Evolutionary conservation across 495 filamentous ascomycete genomes (phyloP).

Genomic region (Umbilicaria muhlenbergii): DNA sequence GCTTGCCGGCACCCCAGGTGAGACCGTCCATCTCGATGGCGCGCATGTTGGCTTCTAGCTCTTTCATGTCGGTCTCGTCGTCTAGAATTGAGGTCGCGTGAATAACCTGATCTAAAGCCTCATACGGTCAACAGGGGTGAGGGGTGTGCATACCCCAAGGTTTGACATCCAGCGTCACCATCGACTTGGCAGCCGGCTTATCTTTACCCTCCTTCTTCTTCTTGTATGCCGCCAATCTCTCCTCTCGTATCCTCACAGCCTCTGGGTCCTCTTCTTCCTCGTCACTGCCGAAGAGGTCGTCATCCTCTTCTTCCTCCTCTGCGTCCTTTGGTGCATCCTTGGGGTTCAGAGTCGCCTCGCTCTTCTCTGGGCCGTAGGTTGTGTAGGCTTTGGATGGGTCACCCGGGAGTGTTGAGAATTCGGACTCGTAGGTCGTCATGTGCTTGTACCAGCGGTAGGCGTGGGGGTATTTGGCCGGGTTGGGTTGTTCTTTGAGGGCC

Average conservation of each 20-base stretch:
- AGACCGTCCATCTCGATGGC: slow-evolving; percentile 85
- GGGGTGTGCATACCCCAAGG: slow-evolving; percentile 73
- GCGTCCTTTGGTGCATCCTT: slow-evolving; percentile 62
- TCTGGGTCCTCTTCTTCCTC: slow-evolving; percentile 84
- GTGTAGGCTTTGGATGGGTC: slow-evolving; percentile 79
- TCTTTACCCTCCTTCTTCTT: slow-evolving; percentile 91
- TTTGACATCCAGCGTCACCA: slow-evolving; percentile 93
- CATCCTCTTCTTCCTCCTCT: slow-evolving; percentile 65
- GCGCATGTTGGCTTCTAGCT: slow-evolving; percentile 70
- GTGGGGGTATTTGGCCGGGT: slow-evolving; percentile 76
- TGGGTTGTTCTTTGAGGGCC: slow-evolving; percentile 59
- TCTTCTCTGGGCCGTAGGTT: slow-evolving; percentile 75
- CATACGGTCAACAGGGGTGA: slow-evolving; percentile 6
- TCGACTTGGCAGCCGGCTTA: slow-evolving; percentile 85
- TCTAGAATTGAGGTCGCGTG: slow-evolving; percentile 31
- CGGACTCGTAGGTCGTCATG: slow-evolving; percentile 76
- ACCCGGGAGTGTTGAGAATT: slow-evolving; percentile 81
- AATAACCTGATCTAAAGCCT: slow-evolving; percentile 9
- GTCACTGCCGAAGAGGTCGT: slow-evolving; percentile 77
- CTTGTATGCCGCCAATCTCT: slow-evolving; percentile 82
- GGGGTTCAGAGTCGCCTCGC: slow-evolving; percentile 61
- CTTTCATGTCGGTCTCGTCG: slow-evolving; percentile 82
- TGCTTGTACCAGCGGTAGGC: slow-evolving; percentile 98
- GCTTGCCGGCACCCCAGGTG: slow-evolving; percentile 85
- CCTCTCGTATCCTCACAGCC: slow-evolving; percentile 66